phyloP scores from a whole-genome alignment of 139 green algal species.

The Closterium sp. region DNA sequence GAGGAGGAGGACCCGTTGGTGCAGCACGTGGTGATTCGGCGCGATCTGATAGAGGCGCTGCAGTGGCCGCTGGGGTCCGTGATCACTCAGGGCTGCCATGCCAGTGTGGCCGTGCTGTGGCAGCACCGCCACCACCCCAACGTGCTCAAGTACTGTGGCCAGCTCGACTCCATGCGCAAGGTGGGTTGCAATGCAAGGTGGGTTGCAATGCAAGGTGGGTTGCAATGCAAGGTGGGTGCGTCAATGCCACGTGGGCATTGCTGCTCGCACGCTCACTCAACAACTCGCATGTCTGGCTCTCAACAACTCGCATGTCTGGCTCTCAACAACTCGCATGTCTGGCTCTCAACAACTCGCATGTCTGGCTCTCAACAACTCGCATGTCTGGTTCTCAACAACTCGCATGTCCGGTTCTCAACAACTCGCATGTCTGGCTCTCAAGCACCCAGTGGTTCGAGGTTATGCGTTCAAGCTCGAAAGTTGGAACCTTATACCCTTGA shows the following conservation, averaged over 20 bases:
- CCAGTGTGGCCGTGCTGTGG: slow-evolving; percentile 81
- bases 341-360: too few relatives aligned
- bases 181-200: too few relatives aligned
- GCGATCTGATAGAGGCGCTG: slow-evolving; percentile 78
- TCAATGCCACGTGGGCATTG: too few relatives aligned
- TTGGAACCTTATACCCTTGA: too few relatives aligned
- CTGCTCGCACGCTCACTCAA: background rate
- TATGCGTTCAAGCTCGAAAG: background rate
- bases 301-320: background rate
- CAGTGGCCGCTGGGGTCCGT: slow-evolving; percentile 90
- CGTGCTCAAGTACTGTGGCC: slow-evolving; percentile 70
- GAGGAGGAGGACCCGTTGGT: slow-evolving; percentile 11
- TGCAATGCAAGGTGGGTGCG: too few relatives aligned
- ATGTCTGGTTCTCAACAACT: background rate
- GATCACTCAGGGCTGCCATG: slow-evolving; percentile 88
- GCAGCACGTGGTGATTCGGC: slow-evolving; percentile 89
- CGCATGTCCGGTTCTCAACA: background rate
- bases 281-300: background rate
- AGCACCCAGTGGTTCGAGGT: background rate
- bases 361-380: background rate
- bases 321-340: background rate
- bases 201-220: too few relatives aligned
- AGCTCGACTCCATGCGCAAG: slow-evolving; percentile 93
- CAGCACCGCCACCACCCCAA: slow-evolving; percentile 53
- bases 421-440: background rate